Conservation (phyloP, 1,139 yeast genomes). For the Saccharomyces hybrid region DNA sequence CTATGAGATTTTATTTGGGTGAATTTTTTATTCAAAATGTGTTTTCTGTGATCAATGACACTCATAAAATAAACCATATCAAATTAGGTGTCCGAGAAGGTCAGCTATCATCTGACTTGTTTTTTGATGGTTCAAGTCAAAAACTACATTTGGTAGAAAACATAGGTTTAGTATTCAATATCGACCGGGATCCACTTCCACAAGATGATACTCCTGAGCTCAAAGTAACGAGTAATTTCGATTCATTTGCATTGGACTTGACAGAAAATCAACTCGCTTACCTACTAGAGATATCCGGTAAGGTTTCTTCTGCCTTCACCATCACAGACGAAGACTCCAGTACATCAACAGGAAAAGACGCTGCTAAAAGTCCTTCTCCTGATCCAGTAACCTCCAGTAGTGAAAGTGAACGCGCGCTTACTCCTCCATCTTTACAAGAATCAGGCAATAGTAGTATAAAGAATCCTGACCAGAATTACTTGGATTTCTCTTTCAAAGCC, state of each 20-base stretch:
- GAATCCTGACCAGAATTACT: slow-evolving; percentile 16
- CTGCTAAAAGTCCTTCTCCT: not conserved
- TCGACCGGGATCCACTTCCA: slow-evolving; percentile 46
- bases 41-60: slow-evolving; percentile 35
- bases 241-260: slow-evolving; percentile 57
- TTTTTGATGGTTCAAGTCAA: slow-evolving; percentile 45
- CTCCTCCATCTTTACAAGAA: not conserved
- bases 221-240: slow-evolving; percentile 50
- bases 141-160: slow-evolving; percentile 58
- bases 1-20: slow-evolving; percentile 69
- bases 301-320: slow-evolving; percentile 50
- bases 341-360: not conserved
- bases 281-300: slow-evolving; percentile 47
- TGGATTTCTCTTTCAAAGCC: slow-evolving; percentile 48
- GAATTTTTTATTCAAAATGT: slow-evolving; percentile 66
- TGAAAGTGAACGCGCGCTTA: not conserved
- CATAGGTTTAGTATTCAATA: slow-evolving; percentile 56
- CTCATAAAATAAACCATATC: slow-evolving; percentile 41
- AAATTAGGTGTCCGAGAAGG: slow-evolving; percentile 67
- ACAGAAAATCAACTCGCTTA: slow-evolving; percentile 73
- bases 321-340: not conserved
- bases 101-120: slow-evolving; percentile 52
- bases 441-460: not conserved
- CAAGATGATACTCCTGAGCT: slow-evolving; percentile 43
- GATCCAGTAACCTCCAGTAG: not conserved